phyloP scores from a whole-genome alignment of 768 basidiomycete genomes.

The Rhodotorula paludigena region DNA sequence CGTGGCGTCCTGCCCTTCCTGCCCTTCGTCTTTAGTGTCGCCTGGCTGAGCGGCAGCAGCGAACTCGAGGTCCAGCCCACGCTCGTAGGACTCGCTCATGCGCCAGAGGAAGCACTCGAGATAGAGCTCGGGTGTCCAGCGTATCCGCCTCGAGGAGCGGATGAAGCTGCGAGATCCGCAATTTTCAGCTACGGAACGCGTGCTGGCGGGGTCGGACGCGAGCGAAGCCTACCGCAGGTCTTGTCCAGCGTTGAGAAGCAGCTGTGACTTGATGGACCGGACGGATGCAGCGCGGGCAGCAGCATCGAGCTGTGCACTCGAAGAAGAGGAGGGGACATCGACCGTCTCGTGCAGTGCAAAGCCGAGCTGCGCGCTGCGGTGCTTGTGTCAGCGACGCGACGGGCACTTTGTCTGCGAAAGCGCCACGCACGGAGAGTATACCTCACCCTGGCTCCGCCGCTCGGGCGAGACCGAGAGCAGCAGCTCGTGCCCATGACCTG shows the following conservation, averaged over 20 bases:
- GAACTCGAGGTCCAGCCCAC: background rate
- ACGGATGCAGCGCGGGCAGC: background rate
- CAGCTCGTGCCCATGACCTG: background rate
- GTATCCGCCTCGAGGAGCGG: background rate
- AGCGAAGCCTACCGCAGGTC: slow-evolving; percentile 5
- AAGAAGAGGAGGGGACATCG: background rate
- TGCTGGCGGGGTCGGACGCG: too few species aligned
- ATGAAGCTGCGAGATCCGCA: background rate
- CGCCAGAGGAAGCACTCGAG: slow-evolving; percentile 4
- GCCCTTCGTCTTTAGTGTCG: too few species aligned
- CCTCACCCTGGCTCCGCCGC: background rate
- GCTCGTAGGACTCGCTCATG: background rate
- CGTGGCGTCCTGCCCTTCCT: background rate
- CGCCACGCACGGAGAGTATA: background rate
- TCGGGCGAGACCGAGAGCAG: background rate
- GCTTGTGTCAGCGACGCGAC: too few species aligned
- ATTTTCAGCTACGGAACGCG: too few species aligned
- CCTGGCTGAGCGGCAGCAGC: too few species aligned
- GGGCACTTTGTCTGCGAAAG: too few species aligned
- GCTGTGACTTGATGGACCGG: background rate
- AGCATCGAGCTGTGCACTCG: background rate
- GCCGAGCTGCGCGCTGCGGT: background rate
- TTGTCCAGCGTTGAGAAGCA: background rate
- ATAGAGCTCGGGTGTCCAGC: background rate
- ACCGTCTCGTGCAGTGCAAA: background rate